phyloP scores from a whole-genome alignment of 2,329 filamentous ascomycete species.

The Alternaria infectoria region DNA sequence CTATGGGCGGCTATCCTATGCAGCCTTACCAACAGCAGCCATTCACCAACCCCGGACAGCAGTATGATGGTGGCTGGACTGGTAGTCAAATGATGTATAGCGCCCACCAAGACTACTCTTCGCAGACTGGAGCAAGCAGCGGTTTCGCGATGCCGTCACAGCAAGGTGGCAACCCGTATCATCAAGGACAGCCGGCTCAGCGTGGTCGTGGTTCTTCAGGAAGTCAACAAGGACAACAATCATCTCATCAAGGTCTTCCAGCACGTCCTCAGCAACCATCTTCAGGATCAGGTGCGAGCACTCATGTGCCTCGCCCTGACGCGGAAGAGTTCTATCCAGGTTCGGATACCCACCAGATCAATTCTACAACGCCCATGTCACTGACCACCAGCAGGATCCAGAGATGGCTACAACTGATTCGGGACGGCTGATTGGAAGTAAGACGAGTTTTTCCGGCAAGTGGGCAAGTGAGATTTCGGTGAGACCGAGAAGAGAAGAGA shows the following conservation, averaged over 20 bases:
- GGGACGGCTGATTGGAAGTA: not conserved
- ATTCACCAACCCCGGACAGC: too few species aligned
- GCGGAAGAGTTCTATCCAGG: conserved; percentile 1
- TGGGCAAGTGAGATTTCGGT: not conserved
- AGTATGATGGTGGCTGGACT: not conserved
- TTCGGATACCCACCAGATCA: not conserved
- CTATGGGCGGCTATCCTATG: not conserved
- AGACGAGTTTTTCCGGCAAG: not conserved
- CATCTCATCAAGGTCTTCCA: not conserved
- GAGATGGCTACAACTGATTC: not conserved
- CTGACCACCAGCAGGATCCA: not conserved
- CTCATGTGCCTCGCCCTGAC: not conserved
- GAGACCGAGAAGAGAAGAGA: not conserved
- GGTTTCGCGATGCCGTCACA: not conserved
- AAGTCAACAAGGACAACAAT: not conserved
- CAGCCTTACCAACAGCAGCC: not conserved
- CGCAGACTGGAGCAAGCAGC: not conserved
- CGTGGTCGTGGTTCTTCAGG: not conserved
- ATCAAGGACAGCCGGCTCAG: not conserved
- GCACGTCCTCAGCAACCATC: not conserved
- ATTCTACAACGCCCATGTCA: not conserved
- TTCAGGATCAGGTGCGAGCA: not conserved
- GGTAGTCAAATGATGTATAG: not conserved
- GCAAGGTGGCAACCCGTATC: not conserved
- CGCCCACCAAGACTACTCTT: not conserved